Conservation (phyloP, 1,284 basidiomycete genomes). For the Puccinia novopanici region DNA sequence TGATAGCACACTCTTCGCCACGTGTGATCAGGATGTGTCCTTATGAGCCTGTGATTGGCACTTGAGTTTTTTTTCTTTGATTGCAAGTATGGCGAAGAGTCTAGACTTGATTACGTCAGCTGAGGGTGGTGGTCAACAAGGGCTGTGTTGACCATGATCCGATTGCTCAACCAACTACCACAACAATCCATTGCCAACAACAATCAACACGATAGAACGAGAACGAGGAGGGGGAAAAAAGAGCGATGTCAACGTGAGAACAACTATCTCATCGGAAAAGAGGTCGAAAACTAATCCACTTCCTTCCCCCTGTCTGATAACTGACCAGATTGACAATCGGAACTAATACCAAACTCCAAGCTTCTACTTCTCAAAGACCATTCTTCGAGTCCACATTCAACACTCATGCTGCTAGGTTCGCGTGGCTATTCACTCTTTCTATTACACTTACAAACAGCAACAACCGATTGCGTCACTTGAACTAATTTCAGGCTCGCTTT, state of each 20-base stretch:
- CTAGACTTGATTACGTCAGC: slow-evolving; percentile 3
- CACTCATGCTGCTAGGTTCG: slow-evolving; percentile 38
- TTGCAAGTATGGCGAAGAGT: background rate
- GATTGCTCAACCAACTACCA: too few species aligned
- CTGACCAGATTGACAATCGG: slow-evolving; percentile 33
- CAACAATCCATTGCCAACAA: background rate
- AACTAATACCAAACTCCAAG: slow-evolving; percentile 23
- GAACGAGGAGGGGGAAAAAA: background rate
- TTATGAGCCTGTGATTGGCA: background rate
- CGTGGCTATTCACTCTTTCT: background rate
- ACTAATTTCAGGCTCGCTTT: background rate
- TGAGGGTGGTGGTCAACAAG: background rate
- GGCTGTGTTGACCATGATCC: background rate
- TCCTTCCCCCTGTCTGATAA: background rate
- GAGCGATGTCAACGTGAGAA: slow-evolving; percentile 21
- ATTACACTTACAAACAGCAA: background rate
- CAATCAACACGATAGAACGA: background rate
- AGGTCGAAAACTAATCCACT: background rate
- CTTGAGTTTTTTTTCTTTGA: background rate
- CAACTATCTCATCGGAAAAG: too few species aligned
- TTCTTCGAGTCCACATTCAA: slow-evolving; percentile 38
- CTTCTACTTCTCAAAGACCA: slow-evolving; percentile 32
- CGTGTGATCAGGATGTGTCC: background rate
- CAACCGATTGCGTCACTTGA: background rate
- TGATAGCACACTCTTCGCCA: too few species aligned